phyloP scores from a whole-genome alignment of 257 asterid species.

The Perilla frutescens region DNA sequence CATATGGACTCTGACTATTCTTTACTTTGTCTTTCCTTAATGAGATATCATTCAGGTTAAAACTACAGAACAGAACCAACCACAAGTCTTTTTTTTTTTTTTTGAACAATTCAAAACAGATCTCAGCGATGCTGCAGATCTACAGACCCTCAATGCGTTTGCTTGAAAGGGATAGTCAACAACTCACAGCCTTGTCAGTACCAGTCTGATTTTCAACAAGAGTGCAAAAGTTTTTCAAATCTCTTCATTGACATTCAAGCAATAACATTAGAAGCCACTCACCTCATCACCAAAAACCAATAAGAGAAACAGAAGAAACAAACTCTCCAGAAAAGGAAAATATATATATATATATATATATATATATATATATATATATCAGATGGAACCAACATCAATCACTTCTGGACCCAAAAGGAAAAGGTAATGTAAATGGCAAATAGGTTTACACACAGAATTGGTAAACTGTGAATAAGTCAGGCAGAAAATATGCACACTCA shows the following conservation, averaged over 20 bases:
- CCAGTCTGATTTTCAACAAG: constrained; percentile 13
- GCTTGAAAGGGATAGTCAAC: constrained; percentile 12
- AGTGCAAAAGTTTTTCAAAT: not conserved
- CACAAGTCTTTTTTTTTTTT: not conserved
- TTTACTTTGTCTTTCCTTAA: not conserved
- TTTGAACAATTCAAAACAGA: constrained; percentile 26
- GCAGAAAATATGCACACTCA: constrained; percentile 4
- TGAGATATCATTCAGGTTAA: not conserved
- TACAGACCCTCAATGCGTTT: constrained; percentile 4
- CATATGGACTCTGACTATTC: not conserved
- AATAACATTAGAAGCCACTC: constrained; percentile 2
- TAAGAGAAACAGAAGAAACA: not conserved
- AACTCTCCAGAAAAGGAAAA: not conserved
- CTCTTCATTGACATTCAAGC: constrained; percentile 8
- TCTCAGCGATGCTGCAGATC: constrained; percentile 3
- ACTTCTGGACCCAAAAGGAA: constrained; percentile 2
- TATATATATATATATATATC: not conserved
- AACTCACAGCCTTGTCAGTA: not conserved
- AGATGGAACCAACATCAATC: constrained; percentile 22
- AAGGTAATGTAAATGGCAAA: not conserved
- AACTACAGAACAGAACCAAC: constrained; percentile 28
- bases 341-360: not conserved
- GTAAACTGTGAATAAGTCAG: constrained; percentile 4
- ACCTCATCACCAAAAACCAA: constrained; percentile 13
- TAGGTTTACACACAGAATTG: not conserved